Evolutionary conservation across 2,329 filamentous ascomycete species (phyloP).

Genomic region (Lasiodiplodia sp.): DNA sequence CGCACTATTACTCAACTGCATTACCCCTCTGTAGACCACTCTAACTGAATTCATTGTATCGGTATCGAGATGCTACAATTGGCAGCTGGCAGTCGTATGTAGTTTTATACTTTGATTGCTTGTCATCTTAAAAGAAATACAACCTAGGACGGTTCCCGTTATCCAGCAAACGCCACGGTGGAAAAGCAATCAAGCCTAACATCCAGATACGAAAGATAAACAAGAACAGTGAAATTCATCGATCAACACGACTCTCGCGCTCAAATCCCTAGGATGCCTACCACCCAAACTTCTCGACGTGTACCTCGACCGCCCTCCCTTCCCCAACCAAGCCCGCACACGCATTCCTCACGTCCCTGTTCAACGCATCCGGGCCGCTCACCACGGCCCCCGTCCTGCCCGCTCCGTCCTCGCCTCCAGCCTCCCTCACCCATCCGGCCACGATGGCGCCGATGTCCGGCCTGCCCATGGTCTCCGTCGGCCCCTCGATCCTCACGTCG

Average conservation of each 20-base stretch:
- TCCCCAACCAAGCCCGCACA: conserved; percentile 59
- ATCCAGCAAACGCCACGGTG: no score
- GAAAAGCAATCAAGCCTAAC: no score
- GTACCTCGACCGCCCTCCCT: conserved; percentile 60
- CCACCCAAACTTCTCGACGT: conserved; percentile 75
- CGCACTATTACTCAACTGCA: no score
- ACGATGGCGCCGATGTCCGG: conserved; percentile 61
- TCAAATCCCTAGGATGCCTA: conserved; percentile 39
- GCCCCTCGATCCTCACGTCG: conserved; percentile 61
- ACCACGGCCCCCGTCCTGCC: conserved; percentile 61
- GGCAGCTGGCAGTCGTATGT: no score
- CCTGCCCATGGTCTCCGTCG: conserved; percentile 61
- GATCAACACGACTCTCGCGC: not conserved
- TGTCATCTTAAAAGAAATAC: no score
- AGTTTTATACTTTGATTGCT: no score
- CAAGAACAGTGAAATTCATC: not conserved
- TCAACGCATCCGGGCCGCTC: conserved; percentile 69
- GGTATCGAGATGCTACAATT: no score
- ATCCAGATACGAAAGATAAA: not conserved
- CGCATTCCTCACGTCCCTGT: conserved; percentile 65
- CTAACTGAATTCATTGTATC: no score
- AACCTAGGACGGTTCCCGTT: no score
- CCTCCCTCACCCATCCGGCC: conserved; percentile 44
- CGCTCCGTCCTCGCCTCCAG: conserved; percentile 35
- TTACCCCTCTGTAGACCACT: no score